These are phyloP conservation scores for Hymenoscyphus fructigenus DNA, from an alignment of 2,329 filamentous ascomycete species.

Conservation along the genomic window DNA sequence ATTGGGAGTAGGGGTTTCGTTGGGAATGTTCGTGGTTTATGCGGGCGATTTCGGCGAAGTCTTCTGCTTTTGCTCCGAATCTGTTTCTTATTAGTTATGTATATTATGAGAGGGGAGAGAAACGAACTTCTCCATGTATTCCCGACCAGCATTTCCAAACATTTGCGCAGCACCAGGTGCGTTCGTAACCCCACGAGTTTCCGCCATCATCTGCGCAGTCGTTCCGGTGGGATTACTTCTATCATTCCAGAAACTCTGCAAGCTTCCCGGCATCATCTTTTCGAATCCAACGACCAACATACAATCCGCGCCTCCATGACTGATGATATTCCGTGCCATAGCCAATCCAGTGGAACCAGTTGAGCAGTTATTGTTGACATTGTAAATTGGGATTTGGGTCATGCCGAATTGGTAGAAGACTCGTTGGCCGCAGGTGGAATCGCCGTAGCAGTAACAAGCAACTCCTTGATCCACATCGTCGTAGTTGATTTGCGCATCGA, in stretches of 20 bases:
- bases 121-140: slow-evolving; percentile 88
- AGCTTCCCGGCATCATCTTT: slow-evolving; percentile 93
- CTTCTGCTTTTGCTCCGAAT: slow-evolving; percentile 76
- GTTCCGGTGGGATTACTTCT: slow-evolving; percentile 76
- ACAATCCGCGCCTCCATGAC: slow-evolving; percentile 79
- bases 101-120: slow-evolving; percentile 10
- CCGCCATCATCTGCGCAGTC: slow-evolving; percentile 74
- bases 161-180: slow-evolving; percentile 86
- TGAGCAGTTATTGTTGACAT: slow-evolving; percentile 98
- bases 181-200: slow-evolving; percentile 77
- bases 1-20: slow-evolving; percentile 97
- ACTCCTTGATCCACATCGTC: slow-evolving; percentile 94
- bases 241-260: slow-evolving; percentile 83
- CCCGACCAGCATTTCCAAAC: slow-evolving; percentile 90
- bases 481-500: slow-evolving; percentile 85
- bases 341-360: slow-evolving; percentile 90
- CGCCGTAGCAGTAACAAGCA: slow-evolving; percentile 98
- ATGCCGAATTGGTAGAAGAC: slow-evolving; percentile 99
- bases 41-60: slow-evolving; percentile 93
- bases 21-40: slow-evolving; percentile 91
- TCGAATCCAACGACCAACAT: slow-evolving; percentile 93
- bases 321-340: slow-evolving; percentile 78
- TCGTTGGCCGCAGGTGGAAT: slow-evolving; percentile 90
- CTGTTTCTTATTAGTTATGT: slow-evolving; percentile 41
- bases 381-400: slow-evolving; percentile 94